Evolutionary conservation across 1,284 basidiomycete species (phyloP), one percentile per base, ranked within the genome.

Genomic region (Ganoderma lingzhi): DNA sequence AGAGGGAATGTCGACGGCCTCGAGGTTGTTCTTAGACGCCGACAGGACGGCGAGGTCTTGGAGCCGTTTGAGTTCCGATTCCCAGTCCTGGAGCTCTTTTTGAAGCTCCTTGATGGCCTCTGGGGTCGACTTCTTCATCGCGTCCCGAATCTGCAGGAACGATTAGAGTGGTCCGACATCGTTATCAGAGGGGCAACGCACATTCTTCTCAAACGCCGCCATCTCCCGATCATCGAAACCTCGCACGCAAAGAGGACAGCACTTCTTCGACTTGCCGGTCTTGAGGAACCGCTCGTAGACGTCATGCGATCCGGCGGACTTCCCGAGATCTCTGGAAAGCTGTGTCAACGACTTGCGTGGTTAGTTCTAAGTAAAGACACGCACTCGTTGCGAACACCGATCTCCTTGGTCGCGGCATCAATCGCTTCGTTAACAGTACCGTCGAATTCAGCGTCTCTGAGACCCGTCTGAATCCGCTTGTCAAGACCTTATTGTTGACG

Each of bases 161-260:
- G 8, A n/a, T 69, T 10, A 73, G 19, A 32, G 10, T 28, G 19
- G 37, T 6, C 15, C 2, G 32, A 4, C 12, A 9, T 15, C 0
- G 4, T 4, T 32, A 56, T 28, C 37, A 8, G 35, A 35, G 45
- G 56, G 56, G 23, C 44, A 39, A 80, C 88, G 45, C 66, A 94
- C 94, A 71, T 88, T 88, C 81, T 86, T 86, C 79, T 94, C 90
- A 70, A 94, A 93, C 0, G 84, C 82, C 1, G 78, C 78, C 55
- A 91, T 78, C 70, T 97, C 95, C 10, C 83, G 79, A 41, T 87
- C 84, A 23, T 87, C 83, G 76, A 98, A 84, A 37, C 83, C 83
- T 6, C 96, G 88, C 72, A 90, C 88, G 78, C 97, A 98, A 4
- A 91, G 90, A 28, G 88, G 83, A 76, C 97, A 99, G 3, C 85